Percentiles rank a stretch among this genome's conserved stretches.
Evolutionary conservation across 169 alveolate genomes (phyloP).

Genomic region (Plasmodium relictum): DNA sequence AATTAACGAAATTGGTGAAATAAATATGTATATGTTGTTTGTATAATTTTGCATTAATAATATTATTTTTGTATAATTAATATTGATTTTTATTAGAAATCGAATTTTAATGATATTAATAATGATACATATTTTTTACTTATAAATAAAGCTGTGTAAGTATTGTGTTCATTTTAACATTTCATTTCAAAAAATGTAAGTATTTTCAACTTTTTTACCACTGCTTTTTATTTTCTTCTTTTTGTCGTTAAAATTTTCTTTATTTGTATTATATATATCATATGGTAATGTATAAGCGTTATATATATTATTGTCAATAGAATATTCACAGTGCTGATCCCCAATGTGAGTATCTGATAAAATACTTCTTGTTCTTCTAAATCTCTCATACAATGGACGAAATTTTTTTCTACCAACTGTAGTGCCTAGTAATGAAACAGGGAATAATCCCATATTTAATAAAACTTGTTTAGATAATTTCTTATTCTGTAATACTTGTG

Average conservation of each 20-base stretch:
- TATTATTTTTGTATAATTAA: too few relatives aligned
- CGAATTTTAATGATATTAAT: too few relatives aligned
- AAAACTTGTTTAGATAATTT: slow-evolving; percentile 83
- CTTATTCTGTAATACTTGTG: slow-evolving; percentile 83
- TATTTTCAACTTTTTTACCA: slow-evolving; percentile 33
- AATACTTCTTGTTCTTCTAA: slow-evolving; percentile 82
- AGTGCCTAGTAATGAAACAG: slow-evolving; percentile 82
- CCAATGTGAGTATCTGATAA: slow-evolving; percentile 84
- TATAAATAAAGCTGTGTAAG: too few relatives aligned
- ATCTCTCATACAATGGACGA: slow-evolving; percentile 81
- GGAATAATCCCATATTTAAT: slow-evolving; percentile 85
- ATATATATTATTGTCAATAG: slow-evolving; percentile 75
- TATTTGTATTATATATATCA: slow-evolving; percentile 70
- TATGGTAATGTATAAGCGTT: slow-evolving; percentile 75
- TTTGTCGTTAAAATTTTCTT: slow-evolving; percentile 29
- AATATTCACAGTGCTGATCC: slow-evolving; percentile 82
- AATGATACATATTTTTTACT: too few relatives aligned
- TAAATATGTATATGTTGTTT: too few relatives aligned
- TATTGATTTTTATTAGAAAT: too few relatives aligned
- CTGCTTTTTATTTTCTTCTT: slow-evolving; percentile 14
- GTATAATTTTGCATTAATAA: too few relatives aligned
- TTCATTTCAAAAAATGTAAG: slow-evolving; percentile 40
- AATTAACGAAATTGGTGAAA: too few relatives aligned
- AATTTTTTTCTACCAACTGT: slow-evolving; percentile 84
- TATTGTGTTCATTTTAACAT: too few relatives aligned